A percentile compares a stretch with the other conserved stretches of the same genome.
Evolutionary conservation across 306 rosid genomes (phyloP).

Genomic region (Mimosa bimucronata): DNA sequence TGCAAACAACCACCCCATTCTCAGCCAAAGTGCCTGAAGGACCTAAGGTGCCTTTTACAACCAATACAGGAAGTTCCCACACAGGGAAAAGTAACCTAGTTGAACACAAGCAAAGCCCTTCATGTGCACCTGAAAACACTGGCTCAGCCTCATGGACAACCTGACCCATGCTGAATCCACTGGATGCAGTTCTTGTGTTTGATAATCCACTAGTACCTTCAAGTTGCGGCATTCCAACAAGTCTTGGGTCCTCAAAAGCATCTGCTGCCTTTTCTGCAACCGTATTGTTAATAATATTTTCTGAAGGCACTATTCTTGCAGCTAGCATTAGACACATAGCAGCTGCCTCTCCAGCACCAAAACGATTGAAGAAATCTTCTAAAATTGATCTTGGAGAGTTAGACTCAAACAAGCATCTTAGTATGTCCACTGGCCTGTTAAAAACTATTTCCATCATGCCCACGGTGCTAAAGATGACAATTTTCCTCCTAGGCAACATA

Average conservation of each 20-base stretch:
- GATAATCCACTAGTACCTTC: conserved; percentile 82
- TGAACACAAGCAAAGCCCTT: conserved; percentile 94
- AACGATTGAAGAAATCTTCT: conserved; percentile 95
- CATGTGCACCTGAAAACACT: conserved; percentile 96
- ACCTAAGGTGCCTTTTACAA: conserved; percentile 64
- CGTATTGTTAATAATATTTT: conserved; percentile 73
- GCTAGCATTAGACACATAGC: conserved; percentile 97
- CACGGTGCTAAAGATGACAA: conserved; percentile 90
- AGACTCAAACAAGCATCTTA: conserved; percentile 85
- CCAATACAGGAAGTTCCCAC: conserved; percentile 96
- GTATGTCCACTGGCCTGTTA: conserved; percentile 92
- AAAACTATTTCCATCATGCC: conserved; percentile 97
- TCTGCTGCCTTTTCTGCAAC: conserved; percentile 94
- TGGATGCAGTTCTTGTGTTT: conserved; percentile 80
- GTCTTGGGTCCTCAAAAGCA: conserved; percentile 94
- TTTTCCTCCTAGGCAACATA: conserved; percentile 92
- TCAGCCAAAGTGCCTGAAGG: conserved; percentile 58
- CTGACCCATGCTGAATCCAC: conserved; percentile 99
- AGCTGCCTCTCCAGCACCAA: conserved; percentile 97
- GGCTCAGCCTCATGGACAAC: conserved; percentile 99
- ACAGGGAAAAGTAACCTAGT: conserved; percentile 92
- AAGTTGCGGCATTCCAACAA: conserved; percentile 98
- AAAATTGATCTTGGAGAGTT: conserved; percentile 80
- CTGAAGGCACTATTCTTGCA: conserved; percentile 80
- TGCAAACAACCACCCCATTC: conserved; percentile 74